Evolutionary conservation across 169 alveolate genomes (phyloP).

Genomic region (Cryptosporidium ubiquitum): DNA sequence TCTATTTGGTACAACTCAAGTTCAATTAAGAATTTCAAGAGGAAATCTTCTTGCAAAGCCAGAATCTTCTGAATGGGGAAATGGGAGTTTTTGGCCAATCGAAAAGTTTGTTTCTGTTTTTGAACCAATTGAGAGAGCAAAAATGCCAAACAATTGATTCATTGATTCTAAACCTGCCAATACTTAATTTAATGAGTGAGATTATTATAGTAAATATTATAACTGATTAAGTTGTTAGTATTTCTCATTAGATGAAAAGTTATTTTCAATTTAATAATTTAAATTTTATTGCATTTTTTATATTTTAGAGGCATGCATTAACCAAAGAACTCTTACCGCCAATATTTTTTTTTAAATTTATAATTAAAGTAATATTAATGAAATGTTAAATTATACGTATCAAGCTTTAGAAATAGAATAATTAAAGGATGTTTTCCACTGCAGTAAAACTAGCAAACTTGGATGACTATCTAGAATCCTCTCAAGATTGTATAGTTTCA

Average conservation of each 20-base stretch:
- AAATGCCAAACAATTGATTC: slow-evolving; percentile 33
- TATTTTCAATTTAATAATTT: background rate
- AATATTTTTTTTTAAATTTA: background rate
- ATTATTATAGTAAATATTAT: too few species aligned
- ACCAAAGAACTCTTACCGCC: background rate
- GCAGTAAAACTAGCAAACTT: slow-evolving; percentile 85
- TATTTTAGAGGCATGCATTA: background rate
- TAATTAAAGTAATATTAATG: background rate
- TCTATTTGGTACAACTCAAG: slow-evolving; percentile 69
- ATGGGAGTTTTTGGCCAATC: slow-evolving; percentile 71
- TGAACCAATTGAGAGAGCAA: slow-evolving; percentile 72
- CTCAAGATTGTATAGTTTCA: slow-evolving; percentile 89
- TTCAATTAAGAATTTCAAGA: slow-evolving; percentile 48
- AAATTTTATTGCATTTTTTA: background rate
- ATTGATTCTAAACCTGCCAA: background rate
- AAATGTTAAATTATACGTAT: background rate
- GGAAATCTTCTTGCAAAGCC: slow-evolving; percentile 51
- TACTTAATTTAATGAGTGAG: background rate
- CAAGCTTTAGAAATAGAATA: background rate
- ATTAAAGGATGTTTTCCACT: slow-evolving; percentile 78
- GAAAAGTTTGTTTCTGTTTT: slow-evolving; percentile 69
- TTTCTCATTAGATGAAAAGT: background rate
- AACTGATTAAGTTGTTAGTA: background rate
- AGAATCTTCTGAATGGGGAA: slow-evolving; percentile 73
- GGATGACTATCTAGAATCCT: slow-evolving; percentile 86